These are phyloP conservation scores for Trypanosoma theileri DNA, from an alignment of 208 protist species.

Conservation along the genomic window DNA sequence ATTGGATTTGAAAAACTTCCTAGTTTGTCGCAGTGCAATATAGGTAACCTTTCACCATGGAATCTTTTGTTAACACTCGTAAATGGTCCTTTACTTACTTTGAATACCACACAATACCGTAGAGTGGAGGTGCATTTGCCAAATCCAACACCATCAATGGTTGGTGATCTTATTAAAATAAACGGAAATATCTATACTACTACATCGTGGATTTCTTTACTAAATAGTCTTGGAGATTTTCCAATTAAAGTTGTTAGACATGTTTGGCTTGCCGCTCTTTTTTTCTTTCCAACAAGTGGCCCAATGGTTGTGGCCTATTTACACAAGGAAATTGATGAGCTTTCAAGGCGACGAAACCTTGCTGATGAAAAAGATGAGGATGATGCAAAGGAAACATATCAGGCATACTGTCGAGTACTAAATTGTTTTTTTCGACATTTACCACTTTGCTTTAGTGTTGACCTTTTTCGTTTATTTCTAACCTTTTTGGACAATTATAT, in stretches of 20 bases:
- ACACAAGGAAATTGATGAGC: conserved; percentile 52
- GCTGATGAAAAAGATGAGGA: conserved; percentile 57
- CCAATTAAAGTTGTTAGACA: conserved; percentile 62
- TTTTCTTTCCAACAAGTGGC: conserved; percentile 71
- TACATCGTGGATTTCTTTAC: conserved; percentile 62
- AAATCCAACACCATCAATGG: conserved; percentile 62
- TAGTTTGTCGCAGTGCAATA: conserved; percentile 39
- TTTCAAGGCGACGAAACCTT: conserved; percentile 36
- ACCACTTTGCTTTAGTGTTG: conserved; percentile 59
- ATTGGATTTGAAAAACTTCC: conserved; percentile 60
- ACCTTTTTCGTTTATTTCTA: conserved; percentile 79
- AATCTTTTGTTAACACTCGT: conserved; percentile 66
- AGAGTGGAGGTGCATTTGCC: conserved; percentile 41
- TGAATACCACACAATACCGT: conserved; percentile 30
- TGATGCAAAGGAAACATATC: conserved; percentile 60
- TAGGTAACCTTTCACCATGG: conserved; percentile 71
- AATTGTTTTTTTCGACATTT: conserved; percentile 85
- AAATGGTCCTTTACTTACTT: conserved; percentile 27
- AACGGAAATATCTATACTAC: conserved; percentile 58
- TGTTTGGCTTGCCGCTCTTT: conserved; percentile 70
- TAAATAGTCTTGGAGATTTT: conserved; percentile 59
- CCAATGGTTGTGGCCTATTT: conserved; percentile 58
- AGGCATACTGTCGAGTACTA: conserved; percentile 61
- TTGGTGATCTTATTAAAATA: conserved; percentile 42
- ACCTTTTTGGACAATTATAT: conserved; percentile 65